Base-by-base conservation (phyloP, 202 grass and related monocot genomes). In the Zoysia matrella region DNA sequence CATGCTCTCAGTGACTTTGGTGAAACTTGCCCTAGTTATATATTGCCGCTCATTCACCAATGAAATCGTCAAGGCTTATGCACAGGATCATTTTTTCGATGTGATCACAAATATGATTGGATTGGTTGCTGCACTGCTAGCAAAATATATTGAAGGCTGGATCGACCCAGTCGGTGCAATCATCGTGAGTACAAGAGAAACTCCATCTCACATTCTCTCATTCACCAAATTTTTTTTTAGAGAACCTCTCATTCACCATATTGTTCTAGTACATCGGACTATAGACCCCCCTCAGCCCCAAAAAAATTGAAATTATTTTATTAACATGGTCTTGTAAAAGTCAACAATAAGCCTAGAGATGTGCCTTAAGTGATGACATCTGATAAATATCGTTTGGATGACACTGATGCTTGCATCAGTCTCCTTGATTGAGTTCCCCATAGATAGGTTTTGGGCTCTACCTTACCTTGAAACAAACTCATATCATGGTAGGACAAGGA, bases 51-150 rank as follows among this genome's bases (percentile, higher is more conserved):
- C 96, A 15, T 98, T 95, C 82, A 89, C 92, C 39, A 98, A 98
- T 10, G 96, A 98, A 88, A 98, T 98, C 1, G 90, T 95, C 69
- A 98, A 98, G 75, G 96, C 96, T 54, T 98, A 95, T 85, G 96
- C 92, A 13, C 90, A 98, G 68, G 96, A 98, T 77, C 96, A 98
- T 75, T 93, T 98, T 67, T 98, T 98, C 2, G 92, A 98, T 85
- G 96, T 95, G 13, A 93, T 98, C 15, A 98, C 96, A 46, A 98
- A 98, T 83, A 6, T 98, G 13, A 98, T 98, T 79, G 96, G 96
- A 53, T 86, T 98, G 63, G 89, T 95, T 9, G 96, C 96, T 57
- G 96, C 89, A 63, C 71, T 98, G 14, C 96, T 98, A 3, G 96
- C 96, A 8, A 90, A 90, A 72, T 95, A 98, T 78, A 80, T 93